A percentile compares a stretch with the other conserved stretches of the same genome.
These are phyloP conservation scores for Breviolum minutum DNA, from an alignment of 73 alveolate species.

Conservation along the genomic window DNA sequence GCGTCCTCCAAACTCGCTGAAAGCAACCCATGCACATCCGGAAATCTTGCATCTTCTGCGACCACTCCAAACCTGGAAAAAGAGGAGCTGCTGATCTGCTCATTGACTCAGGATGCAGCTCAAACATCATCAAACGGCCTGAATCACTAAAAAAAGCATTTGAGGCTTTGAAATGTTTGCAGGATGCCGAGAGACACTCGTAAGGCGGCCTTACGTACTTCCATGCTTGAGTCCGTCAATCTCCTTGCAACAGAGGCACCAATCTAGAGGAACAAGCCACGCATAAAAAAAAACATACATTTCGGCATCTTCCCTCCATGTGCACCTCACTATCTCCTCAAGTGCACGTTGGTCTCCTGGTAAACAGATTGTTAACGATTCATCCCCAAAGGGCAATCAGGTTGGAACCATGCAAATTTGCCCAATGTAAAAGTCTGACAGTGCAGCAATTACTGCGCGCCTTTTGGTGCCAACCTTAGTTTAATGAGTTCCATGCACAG, in stretches of 20 bases:
- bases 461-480: constrained; percentile 52
- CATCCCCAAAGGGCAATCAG: no score
- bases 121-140: no score
- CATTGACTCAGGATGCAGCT: no score
- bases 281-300: not conserved
- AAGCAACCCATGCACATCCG: constrained; percentile 1
- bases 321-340: constrained; percentile 33
- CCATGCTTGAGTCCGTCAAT: constrained; percentile 81
- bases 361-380: not conserved
- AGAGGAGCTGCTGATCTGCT: no score
- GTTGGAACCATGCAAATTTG: no score
- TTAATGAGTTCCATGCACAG: not conserved
- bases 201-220: constrained; percentile 75
- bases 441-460: not conserved
- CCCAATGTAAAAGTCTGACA: not conserved
- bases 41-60: not conserved
- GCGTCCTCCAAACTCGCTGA: constrained; percentile 28
- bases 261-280: not conserved
- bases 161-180: not conserved
- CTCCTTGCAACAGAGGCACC: constrained; percentile 1
- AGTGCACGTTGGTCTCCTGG: constrained; percentile 42
- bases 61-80: constrained; percentile 22
- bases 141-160: no score
- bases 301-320: not conserved
- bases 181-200: constrained; percentile 21